Percentiles rank a stretch among this genome's conserved stretches.
Conservation (phyloP, 2,329 filamentous ascomycete genomes). For the Trichoderma sp. region DNA sequence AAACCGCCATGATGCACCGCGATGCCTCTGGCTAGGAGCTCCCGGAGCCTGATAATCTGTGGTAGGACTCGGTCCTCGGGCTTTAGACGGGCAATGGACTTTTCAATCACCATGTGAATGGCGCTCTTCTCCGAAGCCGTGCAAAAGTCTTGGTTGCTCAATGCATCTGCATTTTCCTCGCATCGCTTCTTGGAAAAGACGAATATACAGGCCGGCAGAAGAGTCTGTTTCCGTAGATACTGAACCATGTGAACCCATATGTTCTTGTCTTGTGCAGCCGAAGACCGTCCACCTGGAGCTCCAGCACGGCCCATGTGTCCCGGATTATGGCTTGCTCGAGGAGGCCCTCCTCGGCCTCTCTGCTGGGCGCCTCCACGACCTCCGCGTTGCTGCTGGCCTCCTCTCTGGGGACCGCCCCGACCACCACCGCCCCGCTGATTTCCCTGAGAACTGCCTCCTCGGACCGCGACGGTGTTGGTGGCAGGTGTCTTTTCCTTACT, state of each 20-base stretch:
- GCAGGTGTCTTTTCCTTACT: conserved; percentile 73
- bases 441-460: conserved; percentile 40
- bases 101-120: conserved; percentile 96
- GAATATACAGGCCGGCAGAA: conserved; percentile 93
- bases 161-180: conserved; percentile 92
- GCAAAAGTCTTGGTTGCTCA: conserved; percentile 93
- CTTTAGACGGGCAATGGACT: conserved; percentile 86
- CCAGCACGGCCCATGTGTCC: conserved; percentile 91
- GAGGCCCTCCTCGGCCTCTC: conserved; percentile 51
- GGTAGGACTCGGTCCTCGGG: conserved; percentile 87
- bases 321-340: conserved; percentile 58
- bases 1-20: conserved; percentile 95
- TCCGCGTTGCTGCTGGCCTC: conserved; percentile 44
- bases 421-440: conserved; percentile 38
- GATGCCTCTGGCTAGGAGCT: conserved; percentile 82
- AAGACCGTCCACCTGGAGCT: conserved; percentile 79
- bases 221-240: conserved; percentile 78
- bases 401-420: conserved; percentile 42
- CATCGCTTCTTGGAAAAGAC: conserved; percentile 98
- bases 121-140: conserved; percentile 92
- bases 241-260: conserved; percentile 96
- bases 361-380: conserved; percentile 43
- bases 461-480: conserved; percentile 33
- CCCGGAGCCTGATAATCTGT: conserved; percentile 83
- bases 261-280: conserved; percentile 90